These are phyloP conservation scores for Penicillium sp. DNA, from an alignment of 2,329 filamentous ascomycete species.

Conservation along the genomic window DNA sequence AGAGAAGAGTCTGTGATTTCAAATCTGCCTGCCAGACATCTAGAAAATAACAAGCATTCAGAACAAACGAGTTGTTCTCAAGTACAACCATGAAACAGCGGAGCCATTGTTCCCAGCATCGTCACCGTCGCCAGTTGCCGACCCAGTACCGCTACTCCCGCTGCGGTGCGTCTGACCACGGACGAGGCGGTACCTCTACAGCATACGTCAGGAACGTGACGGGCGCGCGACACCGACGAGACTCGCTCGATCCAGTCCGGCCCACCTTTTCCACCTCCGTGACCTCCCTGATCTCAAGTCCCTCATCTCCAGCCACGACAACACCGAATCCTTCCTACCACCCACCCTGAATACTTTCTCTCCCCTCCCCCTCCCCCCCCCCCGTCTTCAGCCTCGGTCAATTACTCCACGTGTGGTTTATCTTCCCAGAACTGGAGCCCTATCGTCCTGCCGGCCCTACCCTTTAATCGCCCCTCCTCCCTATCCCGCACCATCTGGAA, in stretches of 20 bases:
- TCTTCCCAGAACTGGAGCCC: neutral
- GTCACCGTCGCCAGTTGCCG: too few relatives aligned
- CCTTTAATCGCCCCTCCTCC: conserved; percentile 3
- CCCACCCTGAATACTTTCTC: conserved; percentile 7
- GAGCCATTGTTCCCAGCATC: too few relatives aligned
- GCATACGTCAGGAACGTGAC: conserved; percentile 23
- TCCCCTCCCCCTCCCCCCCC: conserved; percentile 1
- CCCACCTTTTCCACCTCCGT: conserved; percentile 10
- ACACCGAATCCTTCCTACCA: neutral
- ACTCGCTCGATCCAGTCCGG: neutral
- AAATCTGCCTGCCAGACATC: neutral
- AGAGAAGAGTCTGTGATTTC: neutral
- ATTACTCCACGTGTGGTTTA: conserved; percentile 2
- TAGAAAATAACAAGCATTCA: too few relatives aligned
- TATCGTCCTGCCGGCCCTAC: conserved; percentile 1
- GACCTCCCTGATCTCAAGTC: conserved; percentile 14
- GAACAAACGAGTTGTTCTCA: too few relatives aligned
- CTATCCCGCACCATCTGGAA: conserved; percentile 6
- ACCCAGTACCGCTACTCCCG: too few relatives aligned
- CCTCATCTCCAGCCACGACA: conserved; percentile 5
- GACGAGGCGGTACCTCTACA: too few relatives aligned
- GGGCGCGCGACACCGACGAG: neutral
- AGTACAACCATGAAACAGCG: too few relatives aligned
- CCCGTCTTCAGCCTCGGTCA: conserved; percentile 4
- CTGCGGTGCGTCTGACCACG: too few relatives aligned